phyloP scores from a whole-genome alignment of 2,329 filamentous ascomycete species.

The Nigrograna mackinnonii region DNA sequence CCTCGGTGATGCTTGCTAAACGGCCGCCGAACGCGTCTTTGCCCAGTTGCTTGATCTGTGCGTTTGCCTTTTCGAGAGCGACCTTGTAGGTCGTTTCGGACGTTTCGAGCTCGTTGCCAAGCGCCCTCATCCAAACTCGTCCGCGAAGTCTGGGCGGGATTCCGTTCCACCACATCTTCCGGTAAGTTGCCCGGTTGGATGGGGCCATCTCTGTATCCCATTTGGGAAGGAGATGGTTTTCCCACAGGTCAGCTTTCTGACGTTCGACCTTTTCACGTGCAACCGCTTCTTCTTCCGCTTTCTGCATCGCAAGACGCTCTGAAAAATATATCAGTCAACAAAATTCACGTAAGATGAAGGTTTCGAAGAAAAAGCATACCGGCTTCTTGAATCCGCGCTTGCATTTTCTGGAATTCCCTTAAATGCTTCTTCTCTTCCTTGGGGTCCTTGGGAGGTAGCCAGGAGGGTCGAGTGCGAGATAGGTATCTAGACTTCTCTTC shows the following conservation, averaged over 20 bases:
- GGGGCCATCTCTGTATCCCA: constrained; percentile 70
- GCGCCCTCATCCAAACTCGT: constrained; percentile 69
- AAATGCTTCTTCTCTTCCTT: constrained; percentile 90
- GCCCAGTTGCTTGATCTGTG: constrained; percentile 60
- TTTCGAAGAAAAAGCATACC: constrained; percentile 45
- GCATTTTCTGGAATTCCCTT: constrained; percentile 83
- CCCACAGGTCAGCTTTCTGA: constrained; percentile 66
- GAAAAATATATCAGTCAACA: too few relatives aligned
- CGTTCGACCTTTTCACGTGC: constrained; percentile 55
- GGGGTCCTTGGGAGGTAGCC: constrained; percentile 85
- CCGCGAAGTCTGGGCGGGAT: constrained; percentile 72
- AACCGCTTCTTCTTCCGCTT: constrained; percentile 54
- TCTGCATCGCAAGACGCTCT: constrained; percentile 37
- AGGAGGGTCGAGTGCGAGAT: constrained; percentile 76
- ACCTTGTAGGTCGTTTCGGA: constrained; percentile 70
- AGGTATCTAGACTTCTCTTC: constrained; percentile 86
- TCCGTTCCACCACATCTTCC: constrained; percentile 83
- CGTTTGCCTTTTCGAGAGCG: constrained; percentile 68
- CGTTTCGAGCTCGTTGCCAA: constrained; percentile 74
- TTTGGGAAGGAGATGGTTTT: constrained; percentile 74
- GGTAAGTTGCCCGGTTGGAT: constrained; percentile 35
- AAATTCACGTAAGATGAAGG: too few relatives aligned
- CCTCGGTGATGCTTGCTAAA: constrained; percentile 42
- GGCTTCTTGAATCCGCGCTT: constrained; percentile 64
- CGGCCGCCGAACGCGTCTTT: constrained; percentile 36